Percentiles rank a stretch among this genome's conserved stretches.
phyloP scores from a whole-genome alignment of 305 asterid species.

The Rubia balearica region DNA sequence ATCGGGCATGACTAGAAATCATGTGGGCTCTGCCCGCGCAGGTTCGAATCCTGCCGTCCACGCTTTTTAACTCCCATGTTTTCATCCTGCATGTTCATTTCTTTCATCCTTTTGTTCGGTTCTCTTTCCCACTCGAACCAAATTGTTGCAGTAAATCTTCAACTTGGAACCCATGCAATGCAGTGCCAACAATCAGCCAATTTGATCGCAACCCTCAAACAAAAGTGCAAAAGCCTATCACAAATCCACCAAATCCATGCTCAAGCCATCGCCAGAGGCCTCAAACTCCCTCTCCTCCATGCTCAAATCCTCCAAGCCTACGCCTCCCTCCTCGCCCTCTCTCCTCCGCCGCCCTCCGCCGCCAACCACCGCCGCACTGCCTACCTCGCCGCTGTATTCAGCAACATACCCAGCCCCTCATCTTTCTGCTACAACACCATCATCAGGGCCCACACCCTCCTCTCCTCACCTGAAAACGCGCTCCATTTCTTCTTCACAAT shows the following conservation, averaged over 20 bases:
- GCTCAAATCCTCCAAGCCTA: slow-evolving; percentile 46
- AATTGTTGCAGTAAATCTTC: neutral
- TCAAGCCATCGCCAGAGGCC: slow-evolving; percentile 56
- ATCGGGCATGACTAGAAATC: slow-evolving; percentile 99
- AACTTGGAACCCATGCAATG: slow-evolving; percentile 8
- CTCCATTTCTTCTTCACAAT: slow-evolving; percentile 32
- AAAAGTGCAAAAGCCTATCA: slow-evolving; percentile 38
- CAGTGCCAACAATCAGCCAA: slow-evolving; percentile 31
- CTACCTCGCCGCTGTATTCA: slow-evolving; percentile 45
- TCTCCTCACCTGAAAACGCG: slow-evolving; percentile 40
- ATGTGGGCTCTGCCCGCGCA: slow-evolving; percentile 99
- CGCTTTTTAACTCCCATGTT: slow-evolving; percentile 17
- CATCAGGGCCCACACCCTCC: slow-evolving; percentile 52
- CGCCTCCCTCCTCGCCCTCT: slow-evolving; percentile 23
- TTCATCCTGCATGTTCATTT: neutral
- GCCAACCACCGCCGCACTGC: neutral
- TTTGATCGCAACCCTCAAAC: slow-evolving; percentile 34
- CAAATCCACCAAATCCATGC: slow-evolving; percentile 69
- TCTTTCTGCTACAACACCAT: slow-evolving; percentile 50
- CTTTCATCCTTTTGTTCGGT: too few species aligned
- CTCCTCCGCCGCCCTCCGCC: slow-evolving; percentile 9
- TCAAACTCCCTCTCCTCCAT: slow-evolving; percentile 36
- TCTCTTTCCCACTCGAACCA: too few species aligned
- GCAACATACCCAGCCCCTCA: slow-evolving; percentile 48
- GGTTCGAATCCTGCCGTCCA: slow-evolving; percentile 99